phyloP scores from a whole-genome alignment of 305 asterid genomes.

The Petunia hybrid region DNA sequence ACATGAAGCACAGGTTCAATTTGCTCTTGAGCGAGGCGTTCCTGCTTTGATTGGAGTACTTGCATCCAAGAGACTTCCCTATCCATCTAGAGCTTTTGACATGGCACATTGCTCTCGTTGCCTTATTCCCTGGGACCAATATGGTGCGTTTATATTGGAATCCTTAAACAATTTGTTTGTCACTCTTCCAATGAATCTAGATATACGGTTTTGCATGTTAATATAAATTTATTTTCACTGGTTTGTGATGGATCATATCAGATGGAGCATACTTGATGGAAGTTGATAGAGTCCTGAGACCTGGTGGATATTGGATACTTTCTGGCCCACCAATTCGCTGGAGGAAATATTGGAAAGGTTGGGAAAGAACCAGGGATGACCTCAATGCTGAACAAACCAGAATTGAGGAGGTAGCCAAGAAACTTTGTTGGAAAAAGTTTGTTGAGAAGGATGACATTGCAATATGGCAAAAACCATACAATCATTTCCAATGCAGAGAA shows the following conservation, averaged over 20 bases:
- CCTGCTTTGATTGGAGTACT: slow-evolving; percentile 99
- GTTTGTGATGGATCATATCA: slow-evolving; percentile 44
- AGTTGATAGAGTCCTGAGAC: slow-evolving; percentile 92
- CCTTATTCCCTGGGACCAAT: slow-evolving; percentile 92
- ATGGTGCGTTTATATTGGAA: slow-evolving; percentile 64
- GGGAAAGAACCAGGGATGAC: slow-evolving; percentile 77
- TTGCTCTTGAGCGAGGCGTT: slow-evolving; percentile 94
- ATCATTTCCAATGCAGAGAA: slow-evolving; percentile 60
- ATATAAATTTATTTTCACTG: slow-evolving; percentile 35
- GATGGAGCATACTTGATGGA: slow-evolving; percentile 95
- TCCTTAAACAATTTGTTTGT: slow-evolving; percentile 48
- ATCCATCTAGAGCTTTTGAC: slow-evolving; percentile 90
- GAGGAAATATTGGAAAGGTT: slow-evolving; percentile 87
- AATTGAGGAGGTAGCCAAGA: slow-evolving; percentile 56
- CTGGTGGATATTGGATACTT: slow-evolving; percentile 94
- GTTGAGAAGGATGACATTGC: slow-evolving; percentile 67
- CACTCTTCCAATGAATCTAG: slow-evolving; percentile 17
- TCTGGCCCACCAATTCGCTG: slow-evolving; percentile 98
- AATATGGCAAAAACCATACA: slow-evolving; percentile 74
- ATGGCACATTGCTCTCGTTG: slow-evolving; percentile 98
- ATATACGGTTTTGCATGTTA: background rate
- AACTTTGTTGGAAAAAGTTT: slow-evolving; percentile 68
- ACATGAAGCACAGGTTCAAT: slow-evolving; percentile 95
- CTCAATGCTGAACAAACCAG: slow-evolving; percentile 74
- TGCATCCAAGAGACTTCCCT: slow-evolving; percentile 91